Base-by-base conservation (phyloP, 768 basidiomycete species). In the Hemileccinum impolitum region DNA sequence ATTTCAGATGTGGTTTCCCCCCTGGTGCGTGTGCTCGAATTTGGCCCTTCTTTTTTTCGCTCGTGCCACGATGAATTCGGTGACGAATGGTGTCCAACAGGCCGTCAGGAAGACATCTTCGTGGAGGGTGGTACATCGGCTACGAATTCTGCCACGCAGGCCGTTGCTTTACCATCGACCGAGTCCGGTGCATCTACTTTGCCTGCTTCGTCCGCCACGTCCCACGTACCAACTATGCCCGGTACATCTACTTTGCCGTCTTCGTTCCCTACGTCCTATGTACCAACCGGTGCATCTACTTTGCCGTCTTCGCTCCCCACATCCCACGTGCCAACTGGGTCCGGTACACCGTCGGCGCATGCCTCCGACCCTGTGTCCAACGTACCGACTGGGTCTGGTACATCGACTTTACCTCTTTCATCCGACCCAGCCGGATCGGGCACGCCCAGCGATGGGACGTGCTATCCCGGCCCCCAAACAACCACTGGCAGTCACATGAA, bases 31-130 rank as follows among this genome's bases (percentile, higher is more conserved):
- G 14, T 17, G 28, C 15, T n/a, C n/a, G n/a, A n/a, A n/a, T n/a
- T n/a, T n/a, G n/a, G n/a, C 28, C 17, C 10, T 26, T 28, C 10
- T 19, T 42, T 28, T 8, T 30, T 30, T 30, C 28, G 9, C 28
- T 30, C 8, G 28, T 30, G 11, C 9, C 28, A 12, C 28, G 11
- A 30, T 17, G 32, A 14, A 5, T 5, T 42, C 3, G 19, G 6
- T 51, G 43, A 57, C 39, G 12, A 19, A 26, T 17, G 35, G 23
- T 10, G 15, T 18, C 7, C 36, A 19, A 50, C 17, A 60, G 59
- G 59, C 19, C 31, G 56, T 10, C 59, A 60, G 31, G 18, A 21
- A 0, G 60, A 62, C 25, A 60, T 61, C 8, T 60, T 60, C 6
- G 50, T 36, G 35, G 23, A 40, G 0, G 12, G 28, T 4, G 26